Base-by-base conservation (phyloP, 495 filamentous ascomycete species). In the Daldinia grandis region DNA sequence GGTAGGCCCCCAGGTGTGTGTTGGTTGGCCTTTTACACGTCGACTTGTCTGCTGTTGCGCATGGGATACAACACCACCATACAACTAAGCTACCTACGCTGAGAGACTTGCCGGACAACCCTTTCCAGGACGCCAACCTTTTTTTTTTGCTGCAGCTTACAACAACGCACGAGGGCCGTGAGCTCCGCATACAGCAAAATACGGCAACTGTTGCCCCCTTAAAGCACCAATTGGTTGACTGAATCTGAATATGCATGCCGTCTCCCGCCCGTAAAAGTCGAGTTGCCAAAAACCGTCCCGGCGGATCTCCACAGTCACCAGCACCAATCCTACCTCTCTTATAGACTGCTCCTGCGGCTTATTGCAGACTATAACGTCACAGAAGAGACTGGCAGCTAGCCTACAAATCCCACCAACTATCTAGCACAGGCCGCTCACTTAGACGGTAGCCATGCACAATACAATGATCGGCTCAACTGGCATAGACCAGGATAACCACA, bases 401-500 rank as follows among this genome's bases (percentile, higher is more conserved):
- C 66, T 63, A 70, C 71, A 47, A 57, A 74, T 67, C 66, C 51
- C 47, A 66, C 66, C 66, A 70, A 69, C 57, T 66, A 21, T 66
- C 50, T 40, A 70, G 53, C 42, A 66, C 66, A 74, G 68, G 70
- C 69, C 55, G 63, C 62, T 74, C 73, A 65, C 65, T 73, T 73
- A 64, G 54, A 69, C 68, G 63, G 40, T 63, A 76, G 82, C 71
- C 65, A 85, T 85, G 83, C 81, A 84, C 75, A 83, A 84, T 76
- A 80, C 80, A 62, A 81, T 84, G 74, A 78, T 81, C 71, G 78
- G 78, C 71, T 79, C 81, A 64, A 79, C 77, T 64, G 81, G 78
- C 72, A 79, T 83, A 77, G 82, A 81, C 74, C 83, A 81, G 71
- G 82, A 84, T 74, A 79, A 75, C 74, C 81, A 82, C 71, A 57